A percentile compares a stretch with the other conserved stretches of the same genome.
Conservation (phyloP, 306 rosid species). For the Lathyrus sativus region DNA sequence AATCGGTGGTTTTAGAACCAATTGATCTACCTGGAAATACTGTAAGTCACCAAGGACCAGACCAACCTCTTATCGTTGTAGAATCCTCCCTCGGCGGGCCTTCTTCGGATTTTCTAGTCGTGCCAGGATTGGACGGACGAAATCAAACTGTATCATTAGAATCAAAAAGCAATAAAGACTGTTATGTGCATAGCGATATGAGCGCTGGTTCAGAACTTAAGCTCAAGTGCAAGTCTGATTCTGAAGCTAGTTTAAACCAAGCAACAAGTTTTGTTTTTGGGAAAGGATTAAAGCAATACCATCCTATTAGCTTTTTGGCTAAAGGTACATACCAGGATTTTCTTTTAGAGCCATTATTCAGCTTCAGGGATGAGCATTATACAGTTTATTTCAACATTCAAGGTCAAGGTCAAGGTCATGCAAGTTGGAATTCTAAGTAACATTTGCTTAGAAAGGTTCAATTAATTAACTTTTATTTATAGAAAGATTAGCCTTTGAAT, state of each 20-base stretch:
- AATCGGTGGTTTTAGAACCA: conserved; percentile 67
- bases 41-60: conserved; percentile 56
- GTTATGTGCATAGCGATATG: conserved; percentile 54
- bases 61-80: conserved; percentile 46
- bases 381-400: conserved; percentile 70
- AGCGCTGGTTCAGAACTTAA: conserved; percentile 43
- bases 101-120: conserved; percentile 50
- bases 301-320: conserved; percentile 78
- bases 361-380: conserved; percentile 67
- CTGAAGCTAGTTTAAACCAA: conserved; percentile 41
- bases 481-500: no score
- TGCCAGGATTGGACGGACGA: conserved; percentile 68
- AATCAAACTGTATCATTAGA: conserved; percentile 61
- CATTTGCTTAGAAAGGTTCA: no score
- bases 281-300: conserved; percentile 57
- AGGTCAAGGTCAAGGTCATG: conserved; percentile 29
- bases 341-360: conserved; percentile 71
- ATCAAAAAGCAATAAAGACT: conserved; percentile 54
- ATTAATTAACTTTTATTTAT: no score
- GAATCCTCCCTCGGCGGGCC: conserved; percentile 38
- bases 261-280: conserved; percentile 62
- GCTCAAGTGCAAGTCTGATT: conserved; percentile 54
- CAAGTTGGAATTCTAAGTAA: no score
- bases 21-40: conserved; percentile 68
- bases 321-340: conserved; percentile 61